Evolutionary conservation across 257 asterid species (phyloP), one percentile per base, ranked within the genome.

Genomic region (Capsicum baccatum): DNA sequence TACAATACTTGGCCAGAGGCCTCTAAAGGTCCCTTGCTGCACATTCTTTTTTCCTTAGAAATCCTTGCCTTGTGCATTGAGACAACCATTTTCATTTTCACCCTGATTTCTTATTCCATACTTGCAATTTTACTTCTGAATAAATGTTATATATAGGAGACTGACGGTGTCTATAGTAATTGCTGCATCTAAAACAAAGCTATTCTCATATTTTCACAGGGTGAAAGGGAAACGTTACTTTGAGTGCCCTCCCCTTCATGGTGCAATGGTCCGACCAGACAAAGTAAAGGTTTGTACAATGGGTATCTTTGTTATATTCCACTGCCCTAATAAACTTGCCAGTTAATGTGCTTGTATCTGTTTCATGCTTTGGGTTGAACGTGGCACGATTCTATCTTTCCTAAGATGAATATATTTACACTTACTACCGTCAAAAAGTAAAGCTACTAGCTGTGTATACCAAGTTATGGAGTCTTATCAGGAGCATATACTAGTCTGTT

Each of bases 201-300:
- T 69, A 5, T 79, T 64, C 57, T 69, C 52, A 19, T 79, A 42
- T 69, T 87, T 83, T 76, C 83, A 39, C 89, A 94, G 99, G 94
- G 96, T 92, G 78, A 96, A 94, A 90, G 98, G 99, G 63, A 90
- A 90, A 84, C 95, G 97, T 15, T 96, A 96, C 87, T 96, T 96
- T 87, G 92, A 92, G 13, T 93, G 97, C 87, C 97, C 97, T 79
- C 97, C 94, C 73, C 96, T 90, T 82, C 92, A 94, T 86, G 99
- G 99, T 60, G 97, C 90, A 80, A 92, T 96, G 90, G 96, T 93
- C 84, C 92, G 97, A 87, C 98, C 97, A 60, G 98, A 96, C 89
- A 96, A 92, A 94, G 97, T 96, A 52, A 90, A 93, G 98, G 99
- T 92, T 83, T 63, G 92, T 89, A 47, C 21, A 5, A 39, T 12